Conservation (phyloP, 2,329 filamentous ascomycete genomes). For the Hypoxylon sp. region DNA sequence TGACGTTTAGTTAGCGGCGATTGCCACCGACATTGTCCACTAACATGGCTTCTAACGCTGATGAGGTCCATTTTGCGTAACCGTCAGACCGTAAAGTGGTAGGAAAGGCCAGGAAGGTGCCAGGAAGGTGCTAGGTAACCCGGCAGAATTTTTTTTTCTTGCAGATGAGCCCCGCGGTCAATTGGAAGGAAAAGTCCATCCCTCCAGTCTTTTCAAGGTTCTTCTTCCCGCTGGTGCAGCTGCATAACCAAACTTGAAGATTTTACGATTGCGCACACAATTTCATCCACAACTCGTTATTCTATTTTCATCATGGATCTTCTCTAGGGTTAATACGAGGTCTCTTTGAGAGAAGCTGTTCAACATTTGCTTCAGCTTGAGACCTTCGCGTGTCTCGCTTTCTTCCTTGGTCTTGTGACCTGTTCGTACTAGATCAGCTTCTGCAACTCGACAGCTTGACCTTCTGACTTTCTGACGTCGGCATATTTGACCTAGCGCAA, state of each 20-base stretch:
- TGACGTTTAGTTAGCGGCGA: constrained; percentile 31
- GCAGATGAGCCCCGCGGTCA: constrained; percentile 40
- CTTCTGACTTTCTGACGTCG: constrained; percentile 34
- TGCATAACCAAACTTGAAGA: constrained; percentile 37
- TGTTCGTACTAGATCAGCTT: constrained; percentile 13
- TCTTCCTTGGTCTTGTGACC: constrained; percentile 38
- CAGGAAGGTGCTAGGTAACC: constrained; percentile 22
- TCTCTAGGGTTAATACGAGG: constrained; percentile 35
- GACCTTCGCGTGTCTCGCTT: constrained; percentile 29
- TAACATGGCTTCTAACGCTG: constrained; percentile 13
- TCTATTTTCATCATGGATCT: constrained; percentile 41
- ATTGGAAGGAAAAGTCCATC: constrained; percentile 30
- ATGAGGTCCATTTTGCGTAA: constrained; percentile 34
- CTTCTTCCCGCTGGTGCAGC: constrained; percentile 33
- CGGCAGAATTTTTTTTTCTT: constrained; percentile 43
- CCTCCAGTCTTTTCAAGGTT: constrained; percentile 37
- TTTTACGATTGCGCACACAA: constrained; percentile 39
- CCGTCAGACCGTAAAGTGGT: constrained; percentile 23
- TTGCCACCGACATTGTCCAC: constrained; percentile 25
- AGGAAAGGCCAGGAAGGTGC: not conserved
- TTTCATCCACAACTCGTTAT: constrained; percentile 32
- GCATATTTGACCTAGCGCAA: constrained; percentile 37
- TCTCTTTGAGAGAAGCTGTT: constrained; percentile 24
- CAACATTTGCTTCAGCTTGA: constrained; percentile 26
- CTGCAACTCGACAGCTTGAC: constrained; percentile 27